Base-by-base conservation (phyloP, 164 flowering plant species). In the Magnolia kwangsiensis region DNA sequence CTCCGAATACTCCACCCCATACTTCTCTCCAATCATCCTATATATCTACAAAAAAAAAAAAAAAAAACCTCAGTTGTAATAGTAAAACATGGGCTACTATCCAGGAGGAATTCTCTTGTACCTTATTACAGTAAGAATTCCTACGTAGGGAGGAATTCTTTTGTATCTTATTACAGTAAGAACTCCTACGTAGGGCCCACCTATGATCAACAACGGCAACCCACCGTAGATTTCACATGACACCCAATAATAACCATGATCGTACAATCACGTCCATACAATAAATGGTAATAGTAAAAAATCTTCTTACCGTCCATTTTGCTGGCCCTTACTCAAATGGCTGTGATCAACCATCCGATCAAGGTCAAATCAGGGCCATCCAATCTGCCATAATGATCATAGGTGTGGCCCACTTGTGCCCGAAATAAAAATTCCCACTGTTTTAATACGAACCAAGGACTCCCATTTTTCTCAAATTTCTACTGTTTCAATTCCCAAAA, bases 1-100 rank as follows among this genome's bases (percentile, higher is more conserved):
- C 73, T 96, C 99, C 4, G 97, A 89, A 75, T 86, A 92, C 80
- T 86, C 80, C 80, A 96, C 97, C 6, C 99, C 99, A 80, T 96
- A 96, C 72, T 96, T 96, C 87, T 96, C 95, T 58, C 99, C 99
- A 71, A 96, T 88, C 78, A 85, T 63, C 81, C 92, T 89, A 73
- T 96, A 96, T 66, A 96, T 90, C 99, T 96, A 75, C 76, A 51
- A 75, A 31, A 71, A 68, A 68, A 45, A 50, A 51, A 58, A 63
- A 11, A n/a, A 20, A 8, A 50, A 20, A 8, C 51, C 18, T 69
- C 24, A 24, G 8, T 7, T 29, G 23, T 7, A 71, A 20, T 51
- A 2, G 37, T n/a, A 37, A 18, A 71, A 18, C n/a, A 11, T 8
- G 3, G 18, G 13, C 61, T 55, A 10, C 61, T 16, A 55, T 55